Conservation (phyloP, 345 rosid species). For the Citropsis articulata region DNA sequence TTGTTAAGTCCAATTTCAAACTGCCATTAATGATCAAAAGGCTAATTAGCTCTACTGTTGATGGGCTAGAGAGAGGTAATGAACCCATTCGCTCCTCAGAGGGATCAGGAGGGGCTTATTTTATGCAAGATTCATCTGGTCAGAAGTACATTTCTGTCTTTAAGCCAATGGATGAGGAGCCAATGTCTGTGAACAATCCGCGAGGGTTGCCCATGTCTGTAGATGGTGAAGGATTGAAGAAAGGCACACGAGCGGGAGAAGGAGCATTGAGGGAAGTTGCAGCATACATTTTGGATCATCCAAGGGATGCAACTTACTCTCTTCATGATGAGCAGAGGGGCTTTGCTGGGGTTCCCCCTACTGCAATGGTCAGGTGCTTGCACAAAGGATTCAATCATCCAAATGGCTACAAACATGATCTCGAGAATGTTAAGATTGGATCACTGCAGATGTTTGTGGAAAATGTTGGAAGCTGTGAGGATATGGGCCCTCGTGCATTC, state of each 20-base stretch:
- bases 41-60: constrained; percentile 54
- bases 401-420: constrained; percentile 42
- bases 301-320: constrained; percentile 36
- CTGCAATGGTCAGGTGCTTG: constrained; percentile 73
- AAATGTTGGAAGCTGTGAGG: constrained; percentile 85
- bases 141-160: constrained; percentile 62
- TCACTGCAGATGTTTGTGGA: constrained; percentile 78
- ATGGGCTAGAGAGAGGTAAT: constrained; percentile 66
- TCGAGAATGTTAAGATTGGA: constrained; percentile 58
- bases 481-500: constrained; percentile 71
- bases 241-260: constrained; percentile 76
- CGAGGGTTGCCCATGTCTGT: constrained; percentile 52
- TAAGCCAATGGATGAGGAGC: constrained; percentile 89
- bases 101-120: constrained; percentile 86
- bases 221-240: constrained; percentile 84
- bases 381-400: constrained; percentile 72
- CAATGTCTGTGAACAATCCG: constrained; percentile 84
- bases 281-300: constrained; percentile 82
- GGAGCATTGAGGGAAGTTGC: constrained; percentile 91
- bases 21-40: constrained; percentile 43
- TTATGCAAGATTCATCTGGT: constrained; percentile 77
- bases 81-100: constrained; percentile 63
- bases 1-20: constrained; percentile 36
- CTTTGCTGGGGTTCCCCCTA: constrained; percentile 88
- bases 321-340: constrained; percentile 42